Base-by-base conservation (phyloP, 352 stramenopile genomes). In the Pythium sukuiense region DNA sequence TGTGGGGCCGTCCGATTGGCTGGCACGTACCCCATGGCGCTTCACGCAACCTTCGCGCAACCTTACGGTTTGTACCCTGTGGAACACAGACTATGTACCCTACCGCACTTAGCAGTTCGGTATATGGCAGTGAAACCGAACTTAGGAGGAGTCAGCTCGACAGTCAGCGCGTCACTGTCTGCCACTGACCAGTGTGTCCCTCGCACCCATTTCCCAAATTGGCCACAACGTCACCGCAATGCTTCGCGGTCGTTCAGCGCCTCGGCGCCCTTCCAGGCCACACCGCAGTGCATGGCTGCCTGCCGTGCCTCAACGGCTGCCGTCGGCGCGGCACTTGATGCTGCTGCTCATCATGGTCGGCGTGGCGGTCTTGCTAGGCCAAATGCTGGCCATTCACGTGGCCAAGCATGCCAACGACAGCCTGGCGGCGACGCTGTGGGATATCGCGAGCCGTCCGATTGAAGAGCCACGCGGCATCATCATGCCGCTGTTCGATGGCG, bases 401-500 rank as follows among this genome's bases (percentile, higher is more conserved):
- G 24, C 60, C 39, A 35, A 49, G 45, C 43, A 46, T 7, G 24
- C 54, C 24, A 27, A 52, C 20, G 60, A 67, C 33, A 52, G 60
- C 13, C 41, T 66, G 20, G 67, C 67, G 35, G 9, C 29, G 27
- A 67, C 53, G 41, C 57, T 74, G 11, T 74, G 62, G 61, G 26
- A 60, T 0, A 14, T 74, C 46, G 62, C 67, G n/a, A 24, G 41
- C 71, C 11, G 65, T 41, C 46, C 74, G 79, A 50, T 67, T 71
- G 41, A 72, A 63, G 37, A 77, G 14, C 66, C 70, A 6, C 77
- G 80, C 4, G 84, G 84, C 18, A 76, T 92, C 48, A 73, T 90
- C 29, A 62, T 92, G 39, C 84, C 80, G 46, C 63, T 92, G 13
- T 92, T 86, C 53, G 75, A 90, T 46, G 76, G 76, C 61, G 85